A percentile compares a stretch with the other conserved stretches of the same genome.
These are phyloP conservation scores for Sclerotinia glacialis DNA, from an alignment of 2,329 filamentous ascomycete species.

Conservation along the genomic window DNA sequence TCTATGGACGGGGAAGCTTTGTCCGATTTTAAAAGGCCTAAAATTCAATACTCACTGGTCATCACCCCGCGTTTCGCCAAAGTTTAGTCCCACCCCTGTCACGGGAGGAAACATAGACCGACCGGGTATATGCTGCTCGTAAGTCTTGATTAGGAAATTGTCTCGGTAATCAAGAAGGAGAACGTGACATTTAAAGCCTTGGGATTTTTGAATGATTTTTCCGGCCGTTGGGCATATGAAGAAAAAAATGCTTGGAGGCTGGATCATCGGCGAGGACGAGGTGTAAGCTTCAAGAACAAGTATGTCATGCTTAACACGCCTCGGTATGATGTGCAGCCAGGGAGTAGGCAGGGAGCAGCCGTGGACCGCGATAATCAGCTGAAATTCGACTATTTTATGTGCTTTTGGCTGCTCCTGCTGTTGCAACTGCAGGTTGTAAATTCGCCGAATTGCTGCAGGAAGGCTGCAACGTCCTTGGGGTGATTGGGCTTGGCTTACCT, in stretches of 20 bases:
- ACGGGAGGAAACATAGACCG: slow-evolving; percentile 7
- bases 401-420: neutral
- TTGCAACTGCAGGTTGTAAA: slow-evolving; percentile 3
- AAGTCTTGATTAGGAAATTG: slow-evolving; percentile 10
- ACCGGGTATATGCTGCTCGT: slow-evolving; percentile 19
- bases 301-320: slow-evolving; percentile 19
- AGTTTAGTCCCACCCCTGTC: neutral
- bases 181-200: slow-evolving; percentile 14
- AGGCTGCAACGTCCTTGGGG: slow-evolving; percentile 2
- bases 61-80: slow-evolving; percentile 18
- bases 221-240: slow-evolving; percentile 9
- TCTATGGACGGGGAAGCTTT: neutral
- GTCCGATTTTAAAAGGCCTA: neutral
- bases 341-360: neutral
- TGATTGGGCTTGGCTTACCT: slow-evolving; percentile 7
- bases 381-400: slow-evolving; percentile 4
- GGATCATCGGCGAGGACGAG: slow-evolving; percentile 17
- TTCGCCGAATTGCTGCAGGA: slow-evolving; percentile 15
- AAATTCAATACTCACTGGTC: neutral
- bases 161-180: neutral
- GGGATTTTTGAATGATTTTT: slow-evolving; percentile 14
- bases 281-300: slow-evolving; percentile 16
- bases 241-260: neutral
- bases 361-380: slow-evolving; percentile 9
- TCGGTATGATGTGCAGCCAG: slow-evolving; percentile 12